These are phyloP conservation scores for Cadophora luteo-olivacea DNA, from an alignment of 2,329 filamentous ascomycete species.

Conservation along the genomic window DNA sequence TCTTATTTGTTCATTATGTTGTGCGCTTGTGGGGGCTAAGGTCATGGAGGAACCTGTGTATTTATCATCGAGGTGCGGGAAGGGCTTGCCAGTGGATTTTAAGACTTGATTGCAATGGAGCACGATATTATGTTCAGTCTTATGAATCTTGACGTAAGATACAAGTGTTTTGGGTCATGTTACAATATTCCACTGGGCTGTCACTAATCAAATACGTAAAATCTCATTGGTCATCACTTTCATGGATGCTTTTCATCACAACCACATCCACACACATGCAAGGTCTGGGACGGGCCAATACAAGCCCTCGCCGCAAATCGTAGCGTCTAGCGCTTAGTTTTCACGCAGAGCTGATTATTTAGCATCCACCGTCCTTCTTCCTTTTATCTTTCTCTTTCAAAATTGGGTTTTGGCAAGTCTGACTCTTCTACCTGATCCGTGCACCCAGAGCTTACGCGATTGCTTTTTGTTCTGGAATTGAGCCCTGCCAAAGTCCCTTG, in stretches of 20 bases:
- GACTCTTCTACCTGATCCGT: slow-evolving; percentile 3
- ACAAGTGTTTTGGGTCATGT: background rate
- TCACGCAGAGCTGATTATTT: slow-evolving; percentile 9
- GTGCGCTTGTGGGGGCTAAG: slow-evolving; percentile 28
- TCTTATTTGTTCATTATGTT: slow-evolving; percentile 38
- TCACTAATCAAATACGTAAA: slow-evolving; percentile 3
- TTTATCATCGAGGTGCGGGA: slow-evolving; percentile 40
- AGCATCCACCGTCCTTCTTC: background rate
- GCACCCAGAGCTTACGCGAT: background rate
- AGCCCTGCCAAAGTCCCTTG: background rate
- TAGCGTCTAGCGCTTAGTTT: slow-evolving; percentile 12
- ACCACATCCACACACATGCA: background rate
- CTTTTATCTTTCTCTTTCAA: background rate
- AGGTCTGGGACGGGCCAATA: background rate
- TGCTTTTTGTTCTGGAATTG: background rate
- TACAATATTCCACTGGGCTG: background rate
- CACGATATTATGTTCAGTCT: slow-evolving; percentile 36
- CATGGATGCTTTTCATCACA: background rate
- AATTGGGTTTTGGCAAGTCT: background rate
- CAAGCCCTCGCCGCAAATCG: background rate
- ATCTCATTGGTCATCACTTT: background rate
- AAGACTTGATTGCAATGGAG: slow-evolving; percentile 38
- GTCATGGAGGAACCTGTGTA: slow-evolving; percentile 42
- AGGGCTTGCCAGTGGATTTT: slow-evolving; percentile 29
- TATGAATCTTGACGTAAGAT: background rate